Conservation (phyloP, 495 filamentous ascomycete genomes). For the Pyrenula massariospora region DNA sequence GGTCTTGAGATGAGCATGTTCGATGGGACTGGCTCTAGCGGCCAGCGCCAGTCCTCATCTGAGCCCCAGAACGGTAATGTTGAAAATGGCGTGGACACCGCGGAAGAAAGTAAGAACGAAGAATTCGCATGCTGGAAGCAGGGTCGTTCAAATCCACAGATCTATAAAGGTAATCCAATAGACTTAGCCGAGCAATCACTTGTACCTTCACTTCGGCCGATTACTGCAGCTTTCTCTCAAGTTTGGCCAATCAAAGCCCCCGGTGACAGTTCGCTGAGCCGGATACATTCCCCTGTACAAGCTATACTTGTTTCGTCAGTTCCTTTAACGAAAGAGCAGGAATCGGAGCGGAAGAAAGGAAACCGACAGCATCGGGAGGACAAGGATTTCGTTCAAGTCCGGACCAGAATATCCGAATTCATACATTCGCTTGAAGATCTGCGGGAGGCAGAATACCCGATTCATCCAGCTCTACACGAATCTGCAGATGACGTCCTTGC, state of each 20-base stretch:
- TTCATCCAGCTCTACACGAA: constrained; percentile 57
- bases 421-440: constrained; percentile 60
- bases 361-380: constrained; percentile 43
- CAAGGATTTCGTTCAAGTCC: constrained; percentile 49
- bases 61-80: no score
- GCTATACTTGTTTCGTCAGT: constrained; percentile 65
- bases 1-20: constrained; percentile 88
- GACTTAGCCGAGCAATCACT: constrained; percentile 48
- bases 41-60: no score
- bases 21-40: constrained; percentile 50
- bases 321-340: constrained; percentile 37
- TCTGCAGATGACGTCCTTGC: constrained; percentile 25
- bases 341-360: constrained; percentile 41
- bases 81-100: constrained; percentile 19
- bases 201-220: constrained; percentile 48
- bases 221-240: constrained; percentile 75
- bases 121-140: constrained; percentile 32
- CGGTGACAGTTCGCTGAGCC: constrained; percentile 68
- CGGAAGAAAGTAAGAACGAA: constrained; percentile 5
- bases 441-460: constrained; percentile 64
- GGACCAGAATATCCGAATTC: constrained; percentile 69
- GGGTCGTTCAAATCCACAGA: constrained; percentile 28
- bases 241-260: constrained; percentile 82
- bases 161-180: constrained; percentile 58
- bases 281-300: constrained; percentile 72